Evolutionary conservation across 192 early-diverging fungal genomes (phyloP).

Genomic region (Gamsiella multidivaricata): DNA sequence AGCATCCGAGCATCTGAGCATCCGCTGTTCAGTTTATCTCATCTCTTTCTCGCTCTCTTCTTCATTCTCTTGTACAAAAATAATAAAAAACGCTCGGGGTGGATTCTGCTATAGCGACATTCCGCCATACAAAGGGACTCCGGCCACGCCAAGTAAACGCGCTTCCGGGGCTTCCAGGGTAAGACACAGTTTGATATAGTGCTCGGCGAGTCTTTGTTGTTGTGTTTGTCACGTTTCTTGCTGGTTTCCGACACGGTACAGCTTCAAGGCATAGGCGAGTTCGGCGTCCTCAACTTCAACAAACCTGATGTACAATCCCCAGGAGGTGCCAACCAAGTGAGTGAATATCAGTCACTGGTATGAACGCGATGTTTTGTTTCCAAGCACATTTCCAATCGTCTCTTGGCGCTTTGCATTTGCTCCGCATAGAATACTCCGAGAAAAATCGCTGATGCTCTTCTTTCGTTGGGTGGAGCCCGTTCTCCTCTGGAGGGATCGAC

Average conservation of each 20-base stretch:
- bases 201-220: constrained; percentile 8
- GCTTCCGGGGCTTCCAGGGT: not conserved
- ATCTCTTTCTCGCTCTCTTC: constrained; percentile 3
- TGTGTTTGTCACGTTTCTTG: not conserved
- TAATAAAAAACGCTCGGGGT: no score
- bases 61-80: no score
- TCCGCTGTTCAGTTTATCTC: not conserved
- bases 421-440: constrained; percentile 17
- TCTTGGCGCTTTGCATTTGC: constrained; percentile 8
- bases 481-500: constrained; percentile 10
- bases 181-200: constrained; percentile 7
- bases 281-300: constrained; percentile 5
- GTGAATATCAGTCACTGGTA: not conserved
- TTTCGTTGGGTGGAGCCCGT: constrained; percentile 9
- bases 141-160: constrained; percentile 7
- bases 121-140: constrained; percentile 2
- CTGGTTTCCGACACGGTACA: not conserved
- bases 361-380: constrained; percentile 6
- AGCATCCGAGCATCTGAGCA: constrained; percentile 5
- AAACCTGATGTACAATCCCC: not conserved
- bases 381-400: constrained; percentile 10
- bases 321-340: not conserved
- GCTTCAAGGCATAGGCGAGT: constrained; percentile 3
- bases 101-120: no score
- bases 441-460: constrained; percentile 7